Percentiles rank a stretch among this genome's conserved stretches.
Conservation (phyloP, 371 early-diverging fungal species). For the Mortierella sp. region DNA sequence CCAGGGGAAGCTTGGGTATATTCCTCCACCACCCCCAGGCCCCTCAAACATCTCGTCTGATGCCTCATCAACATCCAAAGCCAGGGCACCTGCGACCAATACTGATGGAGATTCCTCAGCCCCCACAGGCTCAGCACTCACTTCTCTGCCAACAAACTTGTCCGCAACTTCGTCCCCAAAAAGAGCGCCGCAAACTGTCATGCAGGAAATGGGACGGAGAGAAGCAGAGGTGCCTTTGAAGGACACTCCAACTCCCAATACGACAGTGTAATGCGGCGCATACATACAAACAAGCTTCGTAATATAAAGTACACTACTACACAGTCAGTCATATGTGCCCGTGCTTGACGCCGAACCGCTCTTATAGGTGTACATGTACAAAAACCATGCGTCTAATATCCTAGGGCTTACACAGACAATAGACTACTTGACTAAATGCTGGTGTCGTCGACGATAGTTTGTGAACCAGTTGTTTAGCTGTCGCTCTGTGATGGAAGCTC, state of each 20-base stretch:
- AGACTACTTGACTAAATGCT: not conserved
- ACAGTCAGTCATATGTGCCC: too few species aligned
- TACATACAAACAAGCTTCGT: too few species aligned
- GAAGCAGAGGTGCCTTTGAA: slow-evolving; percentile 13
- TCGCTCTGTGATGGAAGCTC: slow-evolving; percentile 11
- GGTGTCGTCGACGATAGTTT: slow-evolving; percentile 22
- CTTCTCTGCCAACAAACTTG: slow-evolving; percentile 11
- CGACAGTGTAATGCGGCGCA: too few species aligned
- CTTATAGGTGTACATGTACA: too few species aligned
- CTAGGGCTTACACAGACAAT: too few species aligned
- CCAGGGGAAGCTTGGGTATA: slow-evolving; percentile 4
- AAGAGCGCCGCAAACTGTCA: slow-evolving; percentile 32
- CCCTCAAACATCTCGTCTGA: not conserved
- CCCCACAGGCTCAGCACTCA: not conserved
- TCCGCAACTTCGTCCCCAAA: slow-evolving; percentile 20
- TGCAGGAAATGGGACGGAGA: slow-evolving; percentile 26
- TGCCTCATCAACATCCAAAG: not conserved
- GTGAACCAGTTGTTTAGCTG: slow-evolving; percentile 28
- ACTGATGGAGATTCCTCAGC: not conserved
- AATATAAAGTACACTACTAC: too few species aligned
- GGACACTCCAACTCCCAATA: not conserved
- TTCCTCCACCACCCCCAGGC: slow-evolving; percentile 19
- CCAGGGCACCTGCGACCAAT: slow-evolving; percentile 1
- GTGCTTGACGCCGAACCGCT: too few species aligned
- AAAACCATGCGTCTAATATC: too few species aligned